A percentile compares a stretch with the other conserved stretches of the same genome.
Conservation (phyloP, 2,329 filamentous ascomycete species). For the Cryphonectria japonica region DNA sequence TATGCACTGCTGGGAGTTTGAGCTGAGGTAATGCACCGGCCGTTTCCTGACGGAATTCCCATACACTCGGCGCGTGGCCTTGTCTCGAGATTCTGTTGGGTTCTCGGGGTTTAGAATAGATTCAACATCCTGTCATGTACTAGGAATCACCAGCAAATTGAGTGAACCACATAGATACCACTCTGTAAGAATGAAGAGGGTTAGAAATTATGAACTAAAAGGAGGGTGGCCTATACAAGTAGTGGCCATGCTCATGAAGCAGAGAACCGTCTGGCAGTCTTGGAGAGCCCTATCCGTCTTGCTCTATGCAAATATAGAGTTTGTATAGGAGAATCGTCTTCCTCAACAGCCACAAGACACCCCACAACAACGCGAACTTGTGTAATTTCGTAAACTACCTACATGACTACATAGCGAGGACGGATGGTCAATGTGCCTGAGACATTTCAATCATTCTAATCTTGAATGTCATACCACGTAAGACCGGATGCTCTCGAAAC, state of each 20-base stretch:
- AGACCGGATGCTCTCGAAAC: background rate
- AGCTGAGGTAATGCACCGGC: background rate
- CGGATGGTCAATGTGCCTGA: background rate
- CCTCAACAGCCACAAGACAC: too few relatives aligned
- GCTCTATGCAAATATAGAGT: too few relatives aligned
- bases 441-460: background rate
- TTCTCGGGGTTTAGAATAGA: background rate
- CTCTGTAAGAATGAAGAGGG: too few relatives aligned
- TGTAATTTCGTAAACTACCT: background rate
- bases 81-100: background rate
- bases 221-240: too few relatives aligned
- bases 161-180: too few relatives aligned
- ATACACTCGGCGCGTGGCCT: background rate
- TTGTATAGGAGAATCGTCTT: too few relatives aligned
- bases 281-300: background rate
- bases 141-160: too few relatives aligned
- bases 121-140: too few relatives aligned
- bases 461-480: background rate
- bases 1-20: background rate
- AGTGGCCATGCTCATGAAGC: too few relatives aligned
- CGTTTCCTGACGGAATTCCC: background rate
- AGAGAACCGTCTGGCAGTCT: too few relatives aligned
- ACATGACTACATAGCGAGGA: background rate
- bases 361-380: background rate
- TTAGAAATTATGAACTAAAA: too few relatives aligned